Conservation (phyloP, 1,284 basidiomycete genomes). For the Rhodotorula sp. region DNA sequence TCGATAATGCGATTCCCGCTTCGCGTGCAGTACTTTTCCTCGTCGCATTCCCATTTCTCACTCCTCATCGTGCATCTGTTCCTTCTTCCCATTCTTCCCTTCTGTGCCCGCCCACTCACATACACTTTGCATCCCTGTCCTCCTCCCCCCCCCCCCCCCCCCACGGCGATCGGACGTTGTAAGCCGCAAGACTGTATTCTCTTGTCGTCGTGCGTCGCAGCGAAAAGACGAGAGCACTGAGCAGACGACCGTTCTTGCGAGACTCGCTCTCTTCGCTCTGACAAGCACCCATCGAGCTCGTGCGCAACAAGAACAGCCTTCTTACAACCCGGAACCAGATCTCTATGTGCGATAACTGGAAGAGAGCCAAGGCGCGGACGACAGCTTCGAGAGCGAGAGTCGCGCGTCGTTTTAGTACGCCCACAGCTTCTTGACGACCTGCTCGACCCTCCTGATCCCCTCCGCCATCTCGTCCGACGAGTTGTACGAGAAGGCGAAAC, state of each 20-base stretch:
- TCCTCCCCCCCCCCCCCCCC: too few species aligned
- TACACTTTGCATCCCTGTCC: background rate
- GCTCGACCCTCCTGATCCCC: slow-evolving; percentile 10
- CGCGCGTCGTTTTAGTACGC: background rate
- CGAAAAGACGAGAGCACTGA: too few species aligned
- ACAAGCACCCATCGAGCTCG: background rate
- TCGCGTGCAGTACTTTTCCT: background rate
- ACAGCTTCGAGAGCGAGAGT: too few species aligned
- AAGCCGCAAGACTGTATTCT: too few species aligned
- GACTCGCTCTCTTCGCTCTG: background rate
- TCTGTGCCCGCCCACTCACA: background rate
- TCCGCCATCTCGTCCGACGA: slow-evolving; percentile 10
- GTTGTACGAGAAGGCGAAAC: slow-evolving; percentile 18
- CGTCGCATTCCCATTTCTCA: background rate
- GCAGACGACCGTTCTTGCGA: background rate
- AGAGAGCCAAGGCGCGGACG: background rate
- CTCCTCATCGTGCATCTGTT: background rate
- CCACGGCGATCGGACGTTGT: too few species aligned
- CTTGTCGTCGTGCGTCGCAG: too few species aligned
- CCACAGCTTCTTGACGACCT: slow-evolving; percentile 8
- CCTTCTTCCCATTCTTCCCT: background rate
- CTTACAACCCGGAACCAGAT: too few species aligned
- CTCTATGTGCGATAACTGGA: background rate
- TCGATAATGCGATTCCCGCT: background rate
- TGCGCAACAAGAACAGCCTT: background rate